A percentile compares a stretch with the other conserved stretches of the same genome.
Evolutionary conservation across 495 filamentous ascomycete genomes (phyloP).

Genomic region (Xylaria curta): DNA sequence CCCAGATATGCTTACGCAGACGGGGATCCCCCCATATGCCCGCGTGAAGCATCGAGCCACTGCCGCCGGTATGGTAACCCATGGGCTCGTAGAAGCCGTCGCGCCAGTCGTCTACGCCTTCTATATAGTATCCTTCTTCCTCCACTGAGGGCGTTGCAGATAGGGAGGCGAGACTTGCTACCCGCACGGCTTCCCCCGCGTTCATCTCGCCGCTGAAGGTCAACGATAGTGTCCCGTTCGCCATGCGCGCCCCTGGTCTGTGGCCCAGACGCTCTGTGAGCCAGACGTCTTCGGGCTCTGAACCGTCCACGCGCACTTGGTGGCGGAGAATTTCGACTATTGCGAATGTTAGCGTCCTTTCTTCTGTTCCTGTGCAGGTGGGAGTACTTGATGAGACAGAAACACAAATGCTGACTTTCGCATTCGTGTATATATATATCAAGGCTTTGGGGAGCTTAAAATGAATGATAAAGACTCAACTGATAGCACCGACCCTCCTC

Average conservation of each 20-base stretch:
- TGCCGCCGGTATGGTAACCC: constrained; percentile 59
- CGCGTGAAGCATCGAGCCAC: constrained; percentile 44
- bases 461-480: background rate
- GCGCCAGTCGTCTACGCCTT: constrained; percentile 51
- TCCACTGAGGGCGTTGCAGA: constrained; percentile 9
- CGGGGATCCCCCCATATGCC: constrained; percentile 51
- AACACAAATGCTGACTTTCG: background rate
- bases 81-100: constrained; percentile 57
- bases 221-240: constrained; percentile 34
- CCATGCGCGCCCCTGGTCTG: constrained; percentile 43
- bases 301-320: constrained; percentile 44
- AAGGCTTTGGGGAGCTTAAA: too few species aligned
- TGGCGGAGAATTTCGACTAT: constrained; percentile 39
- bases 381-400: background rate
- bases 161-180: constrained; percentile 23
- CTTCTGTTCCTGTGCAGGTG: background rate
- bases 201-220: constrained; percentile 54
- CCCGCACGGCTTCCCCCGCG: constrained; percentile 6
- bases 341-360: constrained; percentile 38
- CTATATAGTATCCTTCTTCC: constrained; percentile 39
- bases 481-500: constrained; percentile 52
- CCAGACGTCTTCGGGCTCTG: constrained; percentile 58
- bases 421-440: background rate
- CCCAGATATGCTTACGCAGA: constrained; percentile 54
- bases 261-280: constrained; percentile 52